These are phyloP conservation scores for Leucosporidium creatinivorum DNA, from an alignment of 768 basidiomycete genomes.

Conservation along the genomic window DNA sequence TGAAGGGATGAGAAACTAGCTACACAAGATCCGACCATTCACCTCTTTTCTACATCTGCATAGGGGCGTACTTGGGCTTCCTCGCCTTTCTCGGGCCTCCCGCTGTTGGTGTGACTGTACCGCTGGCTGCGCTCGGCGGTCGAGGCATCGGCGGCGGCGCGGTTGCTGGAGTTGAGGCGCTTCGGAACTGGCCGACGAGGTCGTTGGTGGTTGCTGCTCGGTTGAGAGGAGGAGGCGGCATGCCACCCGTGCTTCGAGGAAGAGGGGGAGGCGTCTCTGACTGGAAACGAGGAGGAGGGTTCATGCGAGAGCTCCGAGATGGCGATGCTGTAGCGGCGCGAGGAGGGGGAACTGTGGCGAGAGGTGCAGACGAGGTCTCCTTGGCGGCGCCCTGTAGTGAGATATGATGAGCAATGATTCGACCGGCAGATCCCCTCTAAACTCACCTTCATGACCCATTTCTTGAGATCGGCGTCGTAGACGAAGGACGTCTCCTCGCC, in stretches of 20 bases:
- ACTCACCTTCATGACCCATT: conserved; percentile 85
- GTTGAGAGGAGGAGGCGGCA: conserved; percentile 21
- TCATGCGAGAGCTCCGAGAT: conserved; percentile 5
- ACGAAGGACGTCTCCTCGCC: conserved; percentile 86
- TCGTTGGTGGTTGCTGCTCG: conserved; percentile 19
- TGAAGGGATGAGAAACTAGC: too few relatives aligned
- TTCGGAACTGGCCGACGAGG: conserved; percentile 4
- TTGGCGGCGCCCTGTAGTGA: conserved; percentile 7
- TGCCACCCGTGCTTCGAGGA: background rate
- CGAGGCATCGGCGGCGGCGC: too few relatives aligned
- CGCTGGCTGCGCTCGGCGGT: too few relatives aligned
- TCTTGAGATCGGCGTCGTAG: conserved; percentile 88
- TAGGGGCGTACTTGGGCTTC: too few relatives aligned
- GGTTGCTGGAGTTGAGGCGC: background rate
- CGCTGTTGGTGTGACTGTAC: too few relatives aligned
- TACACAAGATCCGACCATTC: too few relatives aligned
- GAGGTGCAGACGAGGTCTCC: conserved; percentile 16
- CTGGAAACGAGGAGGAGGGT: conserved; percentile 9
- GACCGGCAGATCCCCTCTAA: too few relatives aligned
- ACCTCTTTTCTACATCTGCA: too few relatives aligned
- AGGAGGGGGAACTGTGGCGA: conserved; percentile 18
- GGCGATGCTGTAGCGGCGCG: conserved; percentile 32
- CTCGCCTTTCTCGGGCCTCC: too few relatives aligned
- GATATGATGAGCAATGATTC: background rate
- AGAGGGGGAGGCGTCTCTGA: conserved; percentile 17